Evolutionary conservation across 495 filamentous ascomycete species (phyloP).

Genomic region (Aspergillus wentii): DNA sequence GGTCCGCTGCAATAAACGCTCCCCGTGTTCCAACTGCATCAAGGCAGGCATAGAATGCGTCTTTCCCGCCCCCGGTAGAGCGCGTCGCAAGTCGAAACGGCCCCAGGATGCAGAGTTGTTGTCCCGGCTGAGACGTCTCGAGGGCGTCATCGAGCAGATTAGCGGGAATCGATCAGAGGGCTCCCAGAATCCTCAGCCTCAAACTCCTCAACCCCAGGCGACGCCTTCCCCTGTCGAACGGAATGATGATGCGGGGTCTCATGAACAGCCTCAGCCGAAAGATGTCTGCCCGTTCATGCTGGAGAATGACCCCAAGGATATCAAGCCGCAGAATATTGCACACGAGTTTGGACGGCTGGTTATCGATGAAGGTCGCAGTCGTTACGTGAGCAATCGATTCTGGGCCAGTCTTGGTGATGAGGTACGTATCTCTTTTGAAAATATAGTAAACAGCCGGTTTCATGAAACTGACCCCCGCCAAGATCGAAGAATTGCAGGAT

Average conservation of each 20-base stretch:
- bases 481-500: constrained; percentile 70
- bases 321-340: constrained; percentile 36
- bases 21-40: constrained; percentile 80
- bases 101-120: constrained; percentile 72
- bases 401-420: constrained; percentile 89
- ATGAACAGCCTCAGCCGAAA: too few species aligned
- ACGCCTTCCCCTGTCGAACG: constrained; percentile 7
- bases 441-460: too few species aligned
- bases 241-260: too few species aligned
- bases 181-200: too few species aligned
- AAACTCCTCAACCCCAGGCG: too few species aligned
- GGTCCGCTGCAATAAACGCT: constrained; percentile 80
- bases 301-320: constrained; percentile 19
- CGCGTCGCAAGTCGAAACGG: constrained; percentile 63
- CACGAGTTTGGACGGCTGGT: constrained; percentile 78
- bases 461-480: constrained; percentile 1
- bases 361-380: constrained; percentile 71
- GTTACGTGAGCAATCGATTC: constrained; percentile 85
- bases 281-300: constrained; percentile 25
- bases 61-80: constrained; percentile 78
- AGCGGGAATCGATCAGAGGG: constrained; percentile 19
- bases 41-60: constrained; percentile 75
- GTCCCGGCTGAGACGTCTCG: constrained; percentile 70
- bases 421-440: too few species aligned
- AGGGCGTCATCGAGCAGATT: constrained; percentile 74